Percentiles rank a stretch among this genome's conserved stretches.
phyloP scores from a whole-genome alignment of 345 rosid genomes.

The Hibiscus trionum region DNA sequence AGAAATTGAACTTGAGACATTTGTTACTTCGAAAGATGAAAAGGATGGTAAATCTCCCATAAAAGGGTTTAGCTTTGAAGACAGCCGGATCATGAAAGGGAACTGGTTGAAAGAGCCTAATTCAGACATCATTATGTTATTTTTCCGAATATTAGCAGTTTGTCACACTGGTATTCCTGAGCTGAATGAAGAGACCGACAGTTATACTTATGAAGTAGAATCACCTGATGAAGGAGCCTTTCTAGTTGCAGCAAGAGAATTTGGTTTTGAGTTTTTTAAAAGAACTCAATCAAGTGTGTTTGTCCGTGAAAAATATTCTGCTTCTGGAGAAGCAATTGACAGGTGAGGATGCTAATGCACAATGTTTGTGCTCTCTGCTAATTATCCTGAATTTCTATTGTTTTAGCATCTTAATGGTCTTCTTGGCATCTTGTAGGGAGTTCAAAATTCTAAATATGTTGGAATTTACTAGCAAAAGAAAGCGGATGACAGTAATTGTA shows the following conservation, averaged over 20 bases:
- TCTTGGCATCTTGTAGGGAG: conserved; percentile 52
- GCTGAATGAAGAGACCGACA: conserved; percentile 64
- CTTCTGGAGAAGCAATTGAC: conserved; percentile 47
- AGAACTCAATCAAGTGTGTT: conserved; percentile 86
- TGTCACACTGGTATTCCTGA: conserved; percentile 98
- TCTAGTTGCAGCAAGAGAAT: conserved; percentile 93
- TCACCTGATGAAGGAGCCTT: conserved; percentile 97
- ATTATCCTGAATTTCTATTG: conserved; percentile 9
- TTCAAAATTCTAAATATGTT: conserved; percentile 75
- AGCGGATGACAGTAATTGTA: conserved; percentile 90
- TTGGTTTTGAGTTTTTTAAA: conserved; percentile 83
- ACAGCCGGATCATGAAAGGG: conserved; percentile 68
- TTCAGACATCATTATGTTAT: conserved; percentile 46
- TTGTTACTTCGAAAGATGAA: conserved; percentile 37
- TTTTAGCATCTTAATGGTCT: conserved; percentile 16
- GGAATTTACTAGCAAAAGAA: conserved; percentile 97
- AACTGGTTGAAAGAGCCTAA: conserved; percentile 76
- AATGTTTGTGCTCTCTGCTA: conserved; percentile 1
- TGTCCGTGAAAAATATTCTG: conserved; percentile 47
- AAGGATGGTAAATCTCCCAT: conserved; percentile 38
- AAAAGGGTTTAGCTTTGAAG: conserved; percentile 88
- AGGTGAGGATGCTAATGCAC: conserved; percentile 41
- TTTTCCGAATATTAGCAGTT: conserved; percentile 73
- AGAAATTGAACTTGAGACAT: conserved; percentile 77
- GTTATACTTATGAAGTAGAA: conserved; percentile 78